phyloP scores from a whole-genome alignment of 306 rosid genomes.

The Ochetophila trinervis region DNA sequence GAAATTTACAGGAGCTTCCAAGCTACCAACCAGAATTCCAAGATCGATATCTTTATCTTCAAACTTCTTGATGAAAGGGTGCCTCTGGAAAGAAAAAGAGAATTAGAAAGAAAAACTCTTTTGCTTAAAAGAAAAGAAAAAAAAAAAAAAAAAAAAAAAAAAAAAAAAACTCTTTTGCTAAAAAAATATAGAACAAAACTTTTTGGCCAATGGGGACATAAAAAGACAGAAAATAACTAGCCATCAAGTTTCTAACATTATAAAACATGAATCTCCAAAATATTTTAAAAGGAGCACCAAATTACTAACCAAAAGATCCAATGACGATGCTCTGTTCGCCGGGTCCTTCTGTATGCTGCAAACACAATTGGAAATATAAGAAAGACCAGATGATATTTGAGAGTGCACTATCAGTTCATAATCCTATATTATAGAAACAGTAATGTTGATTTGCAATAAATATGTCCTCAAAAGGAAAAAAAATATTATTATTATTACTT shows the following conservation, averaged over 20 bases:
- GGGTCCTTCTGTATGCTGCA: constrained; percentile 95
- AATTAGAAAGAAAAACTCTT: not conserved
- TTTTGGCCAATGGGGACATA: not conserved
- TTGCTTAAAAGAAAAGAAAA: too few relatives aligned
- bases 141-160: too few relatives aligned
- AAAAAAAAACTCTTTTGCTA: too few relatives aligned
- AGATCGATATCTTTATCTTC: constrained; percentile 93
- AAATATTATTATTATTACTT: too few relatives aligned
- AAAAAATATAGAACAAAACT: not conserved
- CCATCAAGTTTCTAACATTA: constrained; percentile 2
- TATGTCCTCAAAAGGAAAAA: too few relatives aligned
- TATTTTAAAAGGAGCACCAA: not conserved
- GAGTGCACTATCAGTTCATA: too few relatives aligned
- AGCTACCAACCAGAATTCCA: constrained; percentile 78
- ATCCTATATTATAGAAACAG: too few relatives aligned
- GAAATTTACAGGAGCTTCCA: constrained; percentile 93
- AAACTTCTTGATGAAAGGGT: constrained; percentile 94
- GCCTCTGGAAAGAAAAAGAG: constrained; percentile 49
- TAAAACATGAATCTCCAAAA: constrained; percentile 1
- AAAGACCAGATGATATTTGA: too few relatives aligned
- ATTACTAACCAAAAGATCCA: constrained; percentile 85
- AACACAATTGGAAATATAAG: constrained; percentile 21
- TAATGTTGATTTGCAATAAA: too few relatives aligned
- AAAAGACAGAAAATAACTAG: constrained; percentile 6
- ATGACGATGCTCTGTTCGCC: constrained; percentile 60